phyloP scores from a whole-genome alignment of 306 rosid species.

The Lagenaria siceraria region DNA sequence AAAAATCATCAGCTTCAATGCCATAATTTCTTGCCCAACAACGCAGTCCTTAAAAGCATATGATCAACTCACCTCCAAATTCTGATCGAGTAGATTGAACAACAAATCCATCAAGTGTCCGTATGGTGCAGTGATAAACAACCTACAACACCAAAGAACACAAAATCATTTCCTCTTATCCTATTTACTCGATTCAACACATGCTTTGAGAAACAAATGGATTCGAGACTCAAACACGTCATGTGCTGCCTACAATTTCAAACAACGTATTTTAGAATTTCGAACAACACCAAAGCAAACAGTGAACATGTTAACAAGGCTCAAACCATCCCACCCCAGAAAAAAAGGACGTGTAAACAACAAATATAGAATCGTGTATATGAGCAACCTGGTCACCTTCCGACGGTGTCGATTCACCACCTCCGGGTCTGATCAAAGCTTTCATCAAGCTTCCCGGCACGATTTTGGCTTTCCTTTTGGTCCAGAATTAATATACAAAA shows the following conservation, averaged over 20 bases:
- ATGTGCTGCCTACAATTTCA: neutral
- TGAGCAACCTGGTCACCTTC: conserved; percentile 77
- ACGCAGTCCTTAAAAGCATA: neutral
- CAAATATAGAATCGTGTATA: neutral
- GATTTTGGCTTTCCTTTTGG: conserved; percentile 60
- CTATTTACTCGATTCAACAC: conserved; percentile 1
- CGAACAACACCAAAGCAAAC: neutral
- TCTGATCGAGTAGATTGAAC: conserved; percentile 71
- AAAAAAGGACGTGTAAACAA: neutral
- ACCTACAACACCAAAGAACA: conserved; percentile 35
- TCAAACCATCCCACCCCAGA: no score
- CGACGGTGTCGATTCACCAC: conserved; percentile 60
- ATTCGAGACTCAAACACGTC: neutral
- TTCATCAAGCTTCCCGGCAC: conserved; percentile 86
- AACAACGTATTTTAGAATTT: neutral
- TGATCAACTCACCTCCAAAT: conserved; percentile 53
- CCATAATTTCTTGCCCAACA: neutral
- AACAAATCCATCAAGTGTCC: conserved; percentile 81
- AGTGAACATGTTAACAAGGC: neutral
- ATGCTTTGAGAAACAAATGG: neutral
- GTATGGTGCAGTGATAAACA: conserved; percentile 63
- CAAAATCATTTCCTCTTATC: neutral
- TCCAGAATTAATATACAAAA: conserved; percentile 3
- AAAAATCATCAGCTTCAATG: neutral
- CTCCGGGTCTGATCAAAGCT: conserved; percentile 83